Percentiles rank a stretch among this genome's conserved stretches.
phyloP scores from a whole-genome alignment of 495 filamentous ascomycete species.

The Acidiella bohemica region DNA sequence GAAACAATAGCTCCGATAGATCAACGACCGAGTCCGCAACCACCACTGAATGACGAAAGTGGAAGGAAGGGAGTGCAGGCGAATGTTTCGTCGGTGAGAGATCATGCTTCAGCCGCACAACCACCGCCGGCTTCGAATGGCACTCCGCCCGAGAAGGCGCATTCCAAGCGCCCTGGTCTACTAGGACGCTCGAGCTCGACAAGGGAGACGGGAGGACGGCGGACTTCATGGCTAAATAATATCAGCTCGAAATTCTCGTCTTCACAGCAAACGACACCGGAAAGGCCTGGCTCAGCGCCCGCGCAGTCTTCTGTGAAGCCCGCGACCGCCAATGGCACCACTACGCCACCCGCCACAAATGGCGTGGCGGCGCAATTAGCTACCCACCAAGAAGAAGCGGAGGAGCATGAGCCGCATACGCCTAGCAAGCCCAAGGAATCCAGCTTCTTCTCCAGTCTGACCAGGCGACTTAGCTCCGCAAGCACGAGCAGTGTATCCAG shows the following conservation, averaged over 20 bases:
- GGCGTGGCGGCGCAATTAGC: neutral
- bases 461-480: slow-evolving; percentile 66
- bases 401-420: slow-evolving; percentile 46
- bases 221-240: slow-evolving; percentile 82
- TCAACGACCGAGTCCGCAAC: too few relatives aligned
- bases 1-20: too few relatives aligned
- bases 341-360: slow-evolving; percentile 6
- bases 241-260: slow-evolving; percentile 87
- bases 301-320: slow-evolving; percentile 17
- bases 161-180: slow-evolving; percentile 21
- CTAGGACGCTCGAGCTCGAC: slow-evolving; percentile 27
- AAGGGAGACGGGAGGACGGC: slow-evolving; percentile 21
- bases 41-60: too few relatives aligned
- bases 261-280: slow-evolving; percentile 23
- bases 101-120: neutral
- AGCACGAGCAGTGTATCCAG: slow-evolving; percentile 24
- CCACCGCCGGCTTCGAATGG: neutral
- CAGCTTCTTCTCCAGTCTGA: slow-evolving; percentile 65
- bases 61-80: too few relatives aligned
- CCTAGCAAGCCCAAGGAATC: slow-evolving; percentile 52
- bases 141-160: slow-evolving; percentile 23
- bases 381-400: slow-evolving; percentile 22
- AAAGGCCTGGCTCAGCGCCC: slow-evolving; percentile 18
- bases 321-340: slow-evolving; percentile 4
- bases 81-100: too few relatives aligned